A percentile compares a stretch with the other conserved stretches of the same genome.
phyloP scores from a whole-genome alignment of 345 rosid genomes.

The Rhodomyrtus tomentosa region DNA sequence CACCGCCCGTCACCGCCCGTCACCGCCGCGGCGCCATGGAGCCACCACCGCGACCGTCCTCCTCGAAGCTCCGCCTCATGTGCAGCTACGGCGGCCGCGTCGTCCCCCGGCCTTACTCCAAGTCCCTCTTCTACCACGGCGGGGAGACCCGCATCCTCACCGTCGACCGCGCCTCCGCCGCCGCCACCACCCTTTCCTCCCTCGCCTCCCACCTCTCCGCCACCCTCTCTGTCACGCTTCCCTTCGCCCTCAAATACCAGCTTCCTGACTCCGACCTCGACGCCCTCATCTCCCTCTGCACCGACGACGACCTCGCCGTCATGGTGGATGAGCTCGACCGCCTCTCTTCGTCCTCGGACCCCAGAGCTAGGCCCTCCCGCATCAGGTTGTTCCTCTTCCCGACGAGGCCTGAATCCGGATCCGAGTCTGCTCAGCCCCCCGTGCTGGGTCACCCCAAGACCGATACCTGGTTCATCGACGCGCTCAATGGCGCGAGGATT shows the following conservation, averaged over 20 bases:
- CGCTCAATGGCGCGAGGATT: conserved; percentile 46
- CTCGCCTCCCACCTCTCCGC: conserved; percentile 23
- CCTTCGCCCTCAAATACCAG: conserved; percentile 36
- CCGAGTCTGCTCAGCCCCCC: neutral
- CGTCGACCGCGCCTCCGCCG: conserved; percentile 12
- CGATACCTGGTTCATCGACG: conserved; percentile 73
- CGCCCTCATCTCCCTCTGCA: conserved; percentile 31
- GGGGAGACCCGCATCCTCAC: conserved; percentile 47
- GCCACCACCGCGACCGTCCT: neutral
- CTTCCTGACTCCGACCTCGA: conserved; percentile 39
- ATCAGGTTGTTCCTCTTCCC: conserved; percentile 28
- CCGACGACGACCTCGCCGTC: conserved; percentile 33
- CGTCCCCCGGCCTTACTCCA: conserved; percentile 31
- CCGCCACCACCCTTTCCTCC: conserved; percentile 13
- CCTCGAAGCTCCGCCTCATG: conserved; percentile 55
- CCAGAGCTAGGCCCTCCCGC: conserved; percentile 6
- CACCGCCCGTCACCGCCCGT: neutral
- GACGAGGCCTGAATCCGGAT: neutral
- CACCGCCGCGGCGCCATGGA: neutral
- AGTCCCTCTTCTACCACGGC: conserved; percentile 32
- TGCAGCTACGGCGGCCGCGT: conserved; percentile 76
- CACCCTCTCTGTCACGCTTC: conserved; percentile 10
- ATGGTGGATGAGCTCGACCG: conserved; percentile 29
- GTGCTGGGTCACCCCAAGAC: conserved; percentile 47
- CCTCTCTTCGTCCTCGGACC: conserved; percentile 1